These are phyloP conservation scores for Platanthera zijinensis DNA, from an alignment of 106 monocot species.

Conservation along the genomic window DNA sequence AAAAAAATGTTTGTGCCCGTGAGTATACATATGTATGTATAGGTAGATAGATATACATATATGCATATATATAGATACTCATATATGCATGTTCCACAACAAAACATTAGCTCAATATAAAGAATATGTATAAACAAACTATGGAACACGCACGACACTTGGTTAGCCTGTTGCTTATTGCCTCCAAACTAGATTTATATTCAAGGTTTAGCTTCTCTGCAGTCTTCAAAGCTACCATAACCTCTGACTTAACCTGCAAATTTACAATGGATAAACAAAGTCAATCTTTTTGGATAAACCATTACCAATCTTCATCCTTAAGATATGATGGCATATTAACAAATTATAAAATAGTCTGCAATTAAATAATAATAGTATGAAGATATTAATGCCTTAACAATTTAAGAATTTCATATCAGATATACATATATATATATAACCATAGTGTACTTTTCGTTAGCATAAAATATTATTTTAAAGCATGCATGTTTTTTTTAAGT, in stretches of 20 bases:
- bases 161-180: conserved; percentile 24
- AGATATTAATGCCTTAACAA: neutral
- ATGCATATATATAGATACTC: too few species aligned
- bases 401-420: too few species aligned
- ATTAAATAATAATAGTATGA: neutral
- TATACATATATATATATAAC: too few species aligned
- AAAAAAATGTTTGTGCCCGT: neutral
- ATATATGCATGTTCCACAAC: neutral
- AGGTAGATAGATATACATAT: too few species aligned
- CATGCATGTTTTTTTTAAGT: too few species aligned
- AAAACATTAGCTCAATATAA: neutral
- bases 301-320: neutral
- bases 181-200: conserved; percentile 34
- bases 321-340: neutral
- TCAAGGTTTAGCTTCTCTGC: conserved; percentile 49
- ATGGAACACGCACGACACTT: conserved; percentile 27
- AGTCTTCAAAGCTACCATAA: conserved; percentile 41
- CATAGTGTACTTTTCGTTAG: too few species aligned
- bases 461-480: too few species aligned
- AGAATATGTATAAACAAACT: neutral
- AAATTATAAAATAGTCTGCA: neutral
- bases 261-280: conserved; percentile 6
- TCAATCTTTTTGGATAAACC: neutral
- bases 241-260: conserved; percentile 65
- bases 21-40: too few species aligned